These are phyloP conservation scores for Tulasnella sp. DNA, from an alignment of 768 basidiomycete genomes.

Conservation along the genomic window DNA sequence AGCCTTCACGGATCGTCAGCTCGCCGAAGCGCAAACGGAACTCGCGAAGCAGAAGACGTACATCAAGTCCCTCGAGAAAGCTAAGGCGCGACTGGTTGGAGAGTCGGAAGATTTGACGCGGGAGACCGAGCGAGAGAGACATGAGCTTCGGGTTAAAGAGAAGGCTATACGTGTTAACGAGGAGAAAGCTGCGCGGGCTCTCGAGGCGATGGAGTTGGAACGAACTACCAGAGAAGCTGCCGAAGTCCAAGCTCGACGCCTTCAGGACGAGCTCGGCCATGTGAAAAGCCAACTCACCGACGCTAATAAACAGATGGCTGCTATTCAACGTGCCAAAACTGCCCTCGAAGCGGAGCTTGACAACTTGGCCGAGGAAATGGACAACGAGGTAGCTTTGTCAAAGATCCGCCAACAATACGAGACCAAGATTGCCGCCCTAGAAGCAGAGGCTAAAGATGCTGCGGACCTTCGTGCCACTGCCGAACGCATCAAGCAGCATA, in stretches of 20 bases:
- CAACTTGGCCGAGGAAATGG: constrained; percentile 53
- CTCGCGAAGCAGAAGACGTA: constrained; percentile 63
- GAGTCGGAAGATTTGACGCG: constrained; percentile 78
- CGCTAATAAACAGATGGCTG: constrained; percentile 44
- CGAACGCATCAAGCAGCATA: constrained; percentile 50
- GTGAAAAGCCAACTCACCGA: constrained; percentile 50
- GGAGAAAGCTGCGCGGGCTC: constrained; percentile 48
- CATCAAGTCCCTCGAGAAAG: constrained; percentile 81
- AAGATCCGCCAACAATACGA: constrained; percentile 60
- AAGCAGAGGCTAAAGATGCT: constrained; percentile 52
- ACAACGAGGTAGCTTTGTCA: constrained; percentile 46
- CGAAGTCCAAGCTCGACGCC: constrained; percentile 51
- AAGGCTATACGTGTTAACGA: constrained; percentile 57
- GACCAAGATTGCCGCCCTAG: constrained; percentile 51
- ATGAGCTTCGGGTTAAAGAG: constrained; percentile 58
- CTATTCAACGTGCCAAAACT: constrained; percentile 54
- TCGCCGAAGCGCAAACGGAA: constrained; percentile 72
- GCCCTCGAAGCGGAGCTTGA: constrained; percentile 60
- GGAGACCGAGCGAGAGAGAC: constrained; percentile 62
- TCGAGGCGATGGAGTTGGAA: constrained; percentile 59
- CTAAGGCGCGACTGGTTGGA: constrained; percentile 58
- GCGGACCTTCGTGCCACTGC: constrained; percentile 45
- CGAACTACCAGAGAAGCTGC: constrained; percentile 55
- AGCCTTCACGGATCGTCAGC: constrained; percentile 83
- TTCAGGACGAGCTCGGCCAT: constrained; percentile 54